Conservation (phyloP, 2,329 filamentous ascomycete species). For the Fusarium mundagurra region DNA sequence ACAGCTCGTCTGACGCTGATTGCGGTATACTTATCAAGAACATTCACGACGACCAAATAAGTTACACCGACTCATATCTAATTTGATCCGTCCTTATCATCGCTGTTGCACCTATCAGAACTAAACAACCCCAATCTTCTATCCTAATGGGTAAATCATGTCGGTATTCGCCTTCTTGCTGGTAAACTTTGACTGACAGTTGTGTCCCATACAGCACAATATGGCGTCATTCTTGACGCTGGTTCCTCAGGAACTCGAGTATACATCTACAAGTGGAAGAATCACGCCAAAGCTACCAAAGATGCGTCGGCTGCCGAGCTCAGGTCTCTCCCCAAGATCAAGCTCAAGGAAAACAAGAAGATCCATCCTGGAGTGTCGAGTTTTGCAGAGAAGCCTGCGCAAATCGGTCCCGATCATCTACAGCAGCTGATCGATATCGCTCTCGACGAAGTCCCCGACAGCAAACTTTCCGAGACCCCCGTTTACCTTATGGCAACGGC, state of each 20-base stretch:
- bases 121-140: slow-evolving; percentile 1
- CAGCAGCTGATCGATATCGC: slow-evolving; percentile 84
- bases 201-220: slow-evolving; percentile 62
- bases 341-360: slow-evolving; percentile 91
- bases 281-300: slow-evolving; percentile 71
- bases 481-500: slow-evolving; percentile 96
- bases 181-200: slow-evolving; percentile 24
- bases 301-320: slow-evolving; percentile 57
- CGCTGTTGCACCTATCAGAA: neutral
- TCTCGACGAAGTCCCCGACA: slow-evolving; percentile 76
- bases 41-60: neutral
- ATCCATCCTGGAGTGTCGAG: slow-evolving; percentile 93
- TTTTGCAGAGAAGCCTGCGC: slow-evolving; percentile 79
- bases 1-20: neutral
- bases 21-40: neutral
- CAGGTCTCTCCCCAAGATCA: slow-evolving; percentile 78
- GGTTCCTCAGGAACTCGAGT: slow-evolving; percentile 96
- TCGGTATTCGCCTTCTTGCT: slow-evolving; percentile 35
- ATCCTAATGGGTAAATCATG: slow-evolving; percentile 51
- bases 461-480: slow-evolving; percentile 84
- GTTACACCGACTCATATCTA: neutral
- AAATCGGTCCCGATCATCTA: slow-evolving; percentile 85
- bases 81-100: neutral
- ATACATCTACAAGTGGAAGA: slow-evolving; percentile 94
- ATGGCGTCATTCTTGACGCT: slow-evolving; percentile 96